Evolutionary conservation across 129 eudicot genomes (phyloP).

Genomic region (Gnaphalium uliginosum): DNA sequence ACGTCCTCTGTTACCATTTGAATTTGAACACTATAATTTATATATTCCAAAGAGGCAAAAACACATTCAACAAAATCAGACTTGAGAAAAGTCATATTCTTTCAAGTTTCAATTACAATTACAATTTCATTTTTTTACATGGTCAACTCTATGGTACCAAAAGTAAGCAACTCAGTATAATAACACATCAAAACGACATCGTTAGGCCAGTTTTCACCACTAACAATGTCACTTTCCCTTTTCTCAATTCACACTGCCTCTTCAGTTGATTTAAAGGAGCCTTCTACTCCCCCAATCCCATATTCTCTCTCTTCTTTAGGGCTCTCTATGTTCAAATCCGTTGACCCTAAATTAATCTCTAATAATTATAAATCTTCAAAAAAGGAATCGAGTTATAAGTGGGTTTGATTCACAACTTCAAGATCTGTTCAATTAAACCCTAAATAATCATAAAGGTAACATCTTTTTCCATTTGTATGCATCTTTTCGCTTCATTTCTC

Average conservation of each 20-base stretch:
- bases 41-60: conserved; percentile 24
- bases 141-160: conserved; percentile 42
- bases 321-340: conserved; percentile 27
- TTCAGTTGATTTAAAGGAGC: conserved; percentile 39
- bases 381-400: conserved; percentile 13
- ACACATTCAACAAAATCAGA: conserved; percentile 30
- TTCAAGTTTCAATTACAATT: not conserved
- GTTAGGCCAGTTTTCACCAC: conserved; percentile 29
- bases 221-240: conserved; percentile 34
- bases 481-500: conserved; percentile 3
- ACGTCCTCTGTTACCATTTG: not conserved
- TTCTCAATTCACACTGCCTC: conserved; percentile 34
- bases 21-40: conserved; percentile 11
- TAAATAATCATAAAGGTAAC: conserved; percentile 44
- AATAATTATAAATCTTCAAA: conserved; percentile 17
- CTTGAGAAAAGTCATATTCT: conserved; percentile 23
- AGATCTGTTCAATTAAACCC: conserved; percentile 47
- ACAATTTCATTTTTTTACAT: not conserved
- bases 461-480: conserved; percentile 11
- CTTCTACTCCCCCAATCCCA: conserved; percentile 29
- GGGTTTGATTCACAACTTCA: conserved; percentile 22
- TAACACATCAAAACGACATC: conserved; percentile 28
- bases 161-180: not conserved
- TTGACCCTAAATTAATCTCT: conserved; percentile 40
- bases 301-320: conserved; percentile 29